Base-by-base conservation (phyloP, 805 yeast species). In the Wickerhamiella sorbophila region DNA sequence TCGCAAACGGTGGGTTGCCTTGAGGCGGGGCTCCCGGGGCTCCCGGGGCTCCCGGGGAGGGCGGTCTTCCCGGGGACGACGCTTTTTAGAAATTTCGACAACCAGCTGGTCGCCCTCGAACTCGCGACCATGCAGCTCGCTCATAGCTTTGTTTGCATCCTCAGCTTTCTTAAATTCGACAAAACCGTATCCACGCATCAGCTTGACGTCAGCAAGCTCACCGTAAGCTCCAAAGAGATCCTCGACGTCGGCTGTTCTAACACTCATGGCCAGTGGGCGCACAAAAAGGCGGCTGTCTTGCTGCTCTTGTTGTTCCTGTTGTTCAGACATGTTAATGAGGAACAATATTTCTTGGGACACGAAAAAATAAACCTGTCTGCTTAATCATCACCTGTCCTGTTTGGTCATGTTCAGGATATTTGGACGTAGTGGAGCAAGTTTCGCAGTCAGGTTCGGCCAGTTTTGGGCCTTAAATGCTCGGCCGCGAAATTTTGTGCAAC, bases 171-270 rank as follows among this genome's bases (percentile, higher is more conserved):
- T 63, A 54, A 69, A 81, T 47, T 80, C 78, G 15, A 82, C 71
- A 59, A 81, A 81, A 6, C 88, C 91, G 55, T 69, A 75, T 19
- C 77, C 74, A 27, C 57, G 56, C 63, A 75, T 74, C 24, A 77
- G 62, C 48, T 71, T 73, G 27, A 76, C 72, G 44, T 76, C 74
- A 16, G 68, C 65, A 18, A 77, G 65, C 33, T 62, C 62, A 15
- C 84, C 83, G 54, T 61, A 71, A 45, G 58, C 53, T 36, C 57
- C 52, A 54, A 75, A 76, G 37, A 72, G 56, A 17, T 66, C 63
- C 44, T 60, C 57, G 37, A 77, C 60, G 50, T 79, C 80, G n/a
- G 38, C 50, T 40, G 44, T 39, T 16, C 42, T 31, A 32, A 53
- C 44, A 36, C 45, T 44, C 48, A 43, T 36, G 41, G 46, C 45